These are phyloP conservation scores for Turritis glabra DNA, from an alignment of 345 rosid species.

Conservation along the genomic window DNA sequence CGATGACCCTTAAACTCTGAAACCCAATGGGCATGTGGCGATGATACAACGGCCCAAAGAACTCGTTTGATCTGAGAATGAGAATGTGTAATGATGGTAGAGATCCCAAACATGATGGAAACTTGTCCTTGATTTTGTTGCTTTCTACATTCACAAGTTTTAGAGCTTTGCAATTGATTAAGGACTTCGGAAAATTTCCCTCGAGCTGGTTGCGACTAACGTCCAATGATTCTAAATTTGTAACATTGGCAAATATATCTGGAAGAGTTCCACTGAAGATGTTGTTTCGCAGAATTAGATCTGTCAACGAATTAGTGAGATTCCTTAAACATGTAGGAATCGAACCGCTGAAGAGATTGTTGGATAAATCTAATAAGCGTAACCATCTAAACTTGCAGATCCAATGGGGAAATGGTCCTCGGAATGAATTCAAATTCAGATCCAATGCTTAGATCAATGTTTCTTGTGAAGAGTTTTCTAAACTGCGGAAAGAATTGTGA, in stretches of 20 bases:
- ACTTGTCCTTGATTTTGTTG: conserved; percentile 39
- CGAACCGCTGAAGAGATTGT: conserved; percentile 38
- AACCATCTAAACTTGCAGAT: conserved; percentile 34
- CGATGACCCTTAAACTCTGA: conserved; percentile 46
- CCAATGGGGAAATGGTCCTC: conserved; percentile 31
- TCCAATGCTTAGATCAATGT: background rate
- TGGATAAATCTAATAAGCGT: conserved; percentile 43
- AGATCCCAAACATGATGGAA: conserved; percentile 18
- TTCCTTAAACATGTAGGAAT: conserved; percentile 40
- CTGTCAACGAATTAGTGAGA: background rate
- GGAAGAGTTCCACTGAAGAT: conserved; percentile 21
- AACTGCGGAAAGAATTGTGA: background rate
- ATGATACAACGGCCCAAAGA: conserved; percentile 39
- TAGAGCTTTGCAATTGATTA: conserved; percentile 19
- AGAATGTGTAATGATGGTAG: conserved; percentile 40
- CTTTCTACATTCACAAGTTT: conserved; percentile 43
- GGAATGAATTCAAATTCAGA: background rate
- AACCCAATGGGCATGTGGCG: background rate
- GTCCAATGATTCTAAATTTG: background rate
- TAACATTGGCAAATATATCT: background rate
- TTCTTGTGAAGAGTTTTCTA: background rate
- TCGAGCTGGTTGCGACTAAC: conserved; percentile 23
- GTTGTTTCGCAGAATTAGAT: background rate
- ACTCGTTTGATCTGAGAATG: conserved; percentile 44
- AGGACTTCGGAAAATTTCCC: conserved; percentile 36